Conservation (phyloP, 2,329 filamentous ascomycete genomes). For the Penicillium sp. region DNA sequence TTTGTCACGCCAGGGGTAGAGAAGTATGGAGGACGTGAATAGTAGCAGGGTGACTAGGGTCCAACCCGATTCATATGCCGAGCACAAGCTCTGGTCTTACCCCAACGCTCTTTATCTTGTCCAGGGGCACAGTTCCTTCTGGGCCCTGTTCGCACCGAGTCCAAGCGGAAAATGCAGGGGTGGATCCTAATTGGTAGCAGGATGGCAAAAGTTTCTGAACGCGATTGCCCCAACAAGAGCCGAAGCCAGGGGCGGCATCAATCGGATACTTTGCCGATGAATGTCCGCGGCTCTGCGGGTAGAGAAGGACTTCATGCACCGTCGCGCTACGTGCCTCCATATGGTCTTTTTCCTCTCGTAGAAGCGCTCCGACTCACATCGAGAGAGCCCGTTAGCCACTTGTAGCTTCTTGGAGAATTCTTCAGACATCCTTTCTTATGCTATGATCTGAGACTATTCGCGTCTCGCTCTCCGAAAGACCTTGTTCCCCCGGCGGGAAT, state of each 20-base stretch:
- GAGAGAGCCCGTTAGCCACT: too few species aligned
- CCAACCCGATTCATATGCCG: constrained; percentile 1
- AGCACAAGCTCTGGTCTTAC: not conserved
- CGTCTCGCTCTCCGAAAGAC: too few species aligned
- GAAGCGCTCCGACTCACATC: too few species aligned
- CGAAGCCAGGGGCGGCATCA: constrained; percentile 11
- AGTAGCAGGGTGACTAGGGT: too few species aligned
- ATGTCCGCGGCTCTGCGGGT: constrained; percentile 16
- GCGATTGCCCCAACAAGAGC: constrained; percentile 1
- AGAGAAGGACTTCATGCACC: not conserved
- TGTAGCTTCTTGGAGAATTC: too few species aligned
- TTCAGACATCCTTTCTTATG: too few species aligned
- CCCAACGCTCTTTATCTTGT: constrained; percentile 1
- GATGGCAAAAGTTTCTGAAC: constrained; percentile 4
- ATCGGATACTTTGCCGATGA: constrained; percentile 15
- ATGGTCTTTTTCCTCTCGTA: too few species aligned
- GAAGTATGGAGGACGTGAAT: not conserved
- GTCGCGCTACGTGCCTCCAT: too few species aligned
- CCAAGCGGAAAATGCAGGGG: constrained; percentile 1
- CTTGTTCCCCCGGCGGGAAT: too few species aligned
- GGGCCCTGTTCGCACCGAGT: constrained; percentile 1
- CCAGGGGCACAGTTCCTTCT: not conserved
- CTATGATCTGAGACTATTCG: too few species aligned
- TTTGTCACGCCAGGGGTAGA: not conserved
- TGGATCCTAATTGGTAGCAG: constrained; percentile 6